Percentiles rank a stretch among this genome's conserved stretches.
phyloP scores from a whole-genome alignment of 768 basidiomycete species.

The Trametes gibbosa region DNA sequence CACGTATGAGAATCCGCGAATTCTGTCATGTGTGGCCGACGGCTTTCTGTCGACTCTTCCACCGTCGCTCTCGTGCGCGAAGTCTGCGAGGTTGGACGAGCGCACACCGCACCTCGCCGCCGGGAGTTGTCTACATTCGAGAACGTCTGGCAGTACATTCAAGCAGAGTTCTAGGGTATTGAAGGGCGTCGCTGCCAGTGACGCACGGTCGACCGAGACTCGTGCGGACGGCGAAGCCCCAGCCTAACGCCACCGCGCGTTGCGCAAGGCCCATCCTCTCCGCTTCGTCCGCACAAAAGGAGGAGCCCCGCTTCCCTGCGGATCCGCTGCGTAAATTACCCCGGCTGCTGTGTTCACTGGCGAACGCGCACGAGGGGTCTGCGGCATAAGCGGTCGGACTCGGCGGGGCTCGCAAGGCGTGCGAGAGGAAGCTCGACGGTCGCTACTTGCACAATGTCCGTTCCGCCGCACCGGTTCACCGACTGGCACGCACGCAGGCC shows the following conservation, averaged over 20 bases:
- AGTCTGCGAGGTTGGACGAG: not conserved
- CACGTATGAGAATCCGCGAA: too few relatives aligned
- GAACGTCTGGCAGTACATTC: not conserved
- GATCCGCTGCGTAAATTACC: not conserved
- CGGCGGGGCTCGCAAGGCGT: not conserved
- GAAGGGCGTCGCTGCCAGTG: not conserved
- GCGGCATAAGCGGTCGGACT: not conserved
- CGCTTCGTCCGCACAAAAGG: not conserved
- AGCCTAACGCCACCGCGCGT: not conserved
- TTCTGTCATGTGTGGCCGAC: too few relatives aligned
- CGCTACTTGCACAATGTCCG: too few relatives aligned
- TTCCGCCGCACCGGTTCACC: too few relatives aligned
- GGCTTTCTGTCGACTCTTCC: too few relatives aligned
- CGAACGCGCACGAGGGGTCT: not conserved
- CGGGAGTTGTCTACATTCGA: not conserved
- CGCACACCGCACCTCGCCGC: not conserved
- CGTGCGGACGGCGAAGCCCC: not conserved
- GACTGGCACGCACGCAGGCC: too few relatives aligned
- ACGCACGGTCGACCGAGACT: not conserved
- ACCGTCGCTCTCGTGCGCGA: too few relatives aligned
- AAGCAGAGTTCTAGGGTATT: conserved; percentile 4
- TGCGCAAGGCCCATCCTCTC: not conserved
- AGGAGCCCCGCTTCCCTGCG: not conserved
- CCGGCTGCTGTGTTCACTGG: not conserved
- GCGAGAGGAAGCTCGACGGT: too few relatives aligned